Conservation (phyloP, 2,329 filamentous ascomycete species). For the Colletotrichum viniferum region DNA sequence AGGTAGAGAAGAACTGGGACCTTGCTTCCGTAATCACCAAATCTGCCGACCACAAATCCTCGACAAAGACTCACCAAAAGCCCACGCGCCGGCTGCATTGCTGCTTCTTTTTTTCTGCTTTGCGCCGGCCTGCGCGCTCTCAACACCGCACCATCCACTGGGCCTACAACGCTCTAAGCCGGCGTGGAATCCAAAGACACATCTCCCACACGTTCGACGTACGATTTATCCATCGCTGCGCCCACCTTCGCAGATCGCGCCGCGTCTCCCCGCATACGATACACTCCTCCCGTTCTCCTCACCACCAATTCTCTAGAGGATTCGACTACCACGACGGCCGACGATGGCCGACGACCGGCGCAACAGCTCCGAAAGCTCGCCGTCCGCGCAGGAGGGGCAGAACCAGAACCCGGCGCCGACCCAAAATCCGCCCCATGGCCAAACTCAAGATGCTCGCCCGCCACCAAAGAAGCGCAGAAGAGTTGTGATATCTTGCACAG, state of each 20-base stretch:
- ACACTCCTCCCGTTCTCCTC: not conserved
- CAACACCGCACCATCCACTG: too few species aligned
- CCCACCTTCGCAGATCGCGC: not conserved
- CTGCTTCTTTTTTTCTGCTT: not conserved
- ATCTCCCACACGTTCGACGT: not conserved
- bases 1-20: not conserved
- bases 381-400: constrained; percentile 5
- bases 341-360: constrained; percentile 15
- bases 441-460: constrained; percentile 28
- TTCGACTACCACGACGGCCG: not conserved
- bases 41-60: not conserved
- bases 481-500: constrained; percentile 66
- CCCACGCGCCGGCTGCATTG: not conserved
- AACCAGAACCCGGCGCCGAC: not conserved
- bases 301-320: not conserved
- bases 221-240: not conserved
- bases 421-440: not conserved
- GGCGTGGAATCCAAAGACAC: not conserved
- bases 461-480: constrained; percentile 62
- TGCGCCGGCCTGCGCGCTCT: not conserved
- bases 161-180: not conserved
- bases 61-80: not conserved
- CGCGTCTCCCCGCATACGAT: not conserved
- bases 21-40: constrained; percentile 14
- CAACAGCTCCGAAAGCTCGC: not conserved